Percentiles rank a stretch among this genome's conserved stretches.
Conservation (phyloP, 805 yeast genomes). For the Nakazawaea ishiwadae region DNA sequence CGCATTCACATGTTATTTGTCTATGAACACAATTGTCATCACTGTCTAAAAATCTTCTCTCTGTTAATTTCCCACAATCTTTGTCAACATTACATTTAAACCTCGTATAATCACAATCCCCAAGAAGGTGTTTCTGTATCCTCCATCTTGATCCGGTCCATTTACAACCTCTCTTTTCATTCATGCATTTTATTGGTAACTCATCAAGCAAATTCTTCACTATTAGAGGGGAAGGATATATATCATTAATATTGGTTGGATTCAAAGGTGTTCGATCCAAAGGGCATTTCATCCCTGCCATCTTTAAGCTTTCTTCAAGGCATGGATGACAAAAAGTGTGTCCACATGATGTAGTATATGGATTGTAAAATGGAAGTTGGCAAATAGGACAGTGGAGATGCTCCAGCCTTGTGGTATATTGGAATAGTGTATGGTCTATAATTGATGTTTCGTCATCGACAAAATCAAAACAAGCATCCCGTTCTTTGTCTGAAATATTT, state of each 20-base stretch:
- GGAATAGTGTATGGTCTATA: constrained; percentile 22
- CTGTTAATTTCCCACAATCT: constrained; percentile 12
- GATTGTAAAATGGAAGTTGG: constrained; percentile 56
- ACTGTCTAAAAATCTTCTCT: constrained; percentile 17
- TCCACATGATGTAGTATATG: constrained; percentile 61
- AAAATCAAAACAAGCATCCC: constrained; percentile 5
- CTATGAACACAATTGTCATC: constrained; percentile 34
- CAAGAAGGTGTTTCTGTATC: constrained; percentile 42
- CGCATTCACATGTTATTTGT: constrained; percentile 34
- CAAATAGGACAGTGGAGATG: constrained; percentile 58
- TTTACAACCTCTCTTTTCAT: constrained; percentile 46
- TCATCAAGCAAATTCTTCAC: constrained; percentile 60
- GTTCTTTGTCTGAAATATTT: too few species aligned
- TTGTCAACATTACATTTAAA: constrained; percentile 29
- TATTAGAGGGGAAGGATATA: constrained; percentile 51
- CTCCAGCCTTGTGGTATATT: constrained; percentile 22
- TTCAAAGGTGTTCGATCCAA: constrained; percentile 51
- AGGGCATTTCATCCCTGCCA: constrained; percentile 45
- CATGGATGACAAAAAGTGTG: constrained; percentile 64
- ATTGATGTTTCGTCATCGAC: background rate
- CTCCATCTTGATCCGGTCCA: constrained; percentile 60
- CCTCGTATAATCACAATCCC: constrained; percentile 33
- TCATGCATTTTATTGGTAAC: constrained; percentile 51
- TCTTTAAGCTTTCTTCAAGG: constrained; percentile 38
- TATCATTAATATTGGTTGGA: constrained; percentile 20